Conservation (phyloP, 306 rosid species). For the Quercus aquifolioides region DNA sequence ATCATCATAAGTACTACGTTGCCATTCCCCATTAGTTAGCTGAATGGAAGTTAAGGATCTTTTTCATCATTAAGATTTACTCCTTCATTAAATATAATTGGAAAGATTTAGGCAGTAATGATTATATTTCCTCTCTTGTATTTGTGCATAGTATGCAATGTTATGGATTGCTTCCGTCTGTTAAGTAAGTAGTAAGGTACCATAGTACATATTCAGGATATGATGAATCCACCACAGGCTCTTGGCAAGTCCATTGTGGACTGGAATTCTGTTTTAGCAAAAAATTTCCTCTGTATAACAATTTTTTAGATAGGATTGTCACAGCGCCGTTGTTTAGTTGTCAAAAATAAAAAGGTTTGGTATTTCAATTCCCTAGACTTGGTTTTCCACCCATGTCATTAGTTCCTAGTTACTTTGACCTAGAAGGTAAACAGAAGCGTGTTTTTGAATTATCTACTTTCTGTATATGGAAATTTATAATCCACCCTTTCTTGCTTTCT, state of each 20-base stretch:
- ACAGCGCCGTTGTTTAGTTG: neutral
- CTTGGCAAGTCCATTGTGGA: neutral
- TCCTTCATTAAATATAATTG: neutral
- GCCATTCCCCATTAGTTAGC: neutral
- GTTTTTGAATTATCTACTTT: neutral
- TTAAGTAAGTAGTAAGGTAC: neutral
- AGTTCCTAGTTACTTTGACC: neutral
- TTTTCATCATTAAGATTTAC: neutral
- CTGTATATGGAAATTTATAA: neutral
- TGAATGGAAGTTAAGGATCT: neutral
- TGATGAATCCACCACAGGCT: neutral
- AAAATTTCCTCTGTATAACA: neutral
- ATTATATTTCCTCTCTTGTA: neutral
- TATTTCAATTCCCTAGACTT: neutral
- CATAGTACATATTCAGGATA: neutral
- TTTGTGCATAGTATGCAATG: neutral
- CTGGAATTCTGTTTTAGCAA: neutral
- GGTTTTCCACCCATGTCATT: too few relatives aligned
- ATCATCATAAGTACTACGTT: neutral
- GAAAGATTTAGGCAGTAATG: neutral
- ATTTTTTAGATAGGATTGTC: neutral
- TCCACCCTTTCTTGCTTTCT: neutral
- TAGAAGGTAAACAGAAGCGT: neutral
- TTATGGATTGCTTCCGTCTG: neutral
- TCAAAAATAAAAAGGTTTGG: neutral